Base-by-base conservation (phyloP, 192 early-diverging fungal genomes). In the Entomortierella parvispora region DNA sequence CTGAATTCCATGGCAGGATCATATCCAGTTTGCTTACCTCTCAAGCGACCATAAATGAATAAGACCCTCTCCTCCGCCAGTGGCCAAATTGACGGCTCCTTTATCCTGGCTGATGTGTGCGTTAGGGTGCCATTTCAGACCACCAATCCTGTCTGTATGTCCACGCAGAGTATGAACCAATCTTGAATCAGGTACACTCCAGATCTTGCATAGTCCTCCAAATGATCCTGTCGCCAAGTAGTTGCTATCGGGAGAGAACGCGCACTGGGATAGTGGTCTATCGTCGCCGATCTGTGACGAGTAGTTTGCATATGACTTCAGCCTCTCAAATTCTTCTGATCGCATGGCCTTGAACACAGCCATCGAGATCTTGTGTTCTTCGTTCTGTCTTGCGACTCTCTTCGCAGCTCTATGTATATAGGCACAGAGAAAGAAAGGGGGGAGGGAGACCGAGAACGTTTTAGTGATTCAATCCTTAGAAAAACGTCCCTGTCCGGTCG, bases 261-360 rank as follows among this genome's bases (percentile, higher is more conserved):
- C 54, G 60, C 87, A 89, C 65, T 87, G 91, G 18, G 92, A 81
- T 18, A 96, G 80, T 18, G 96, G 96, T 43, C 96, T 87, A 5
- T 93, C 92, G 68, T 98, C 96, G 2, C 92, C 96, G 28, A 96
- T 86, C 71, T 98, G 96, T 8, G 95, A 94, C 23, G 86, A 87
- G 40, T 87, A 85, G 23, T 88, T 92, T 20, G 91, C 84, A 62
- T 91, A 94, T 17, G 62, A 51, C 84, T 94, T 92, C 17, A 94
- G 61, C 44, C 90, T 79, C 40, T 83, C 72, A 66, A 90, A 92
- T 58, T 90, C 88, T 25, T 95, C 93, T 55, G 92, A 87, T 47
- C 89, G 79, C n/a, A 89, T 69, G 28, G 88, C 75, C 80, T 94
- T 94, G 33, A 92, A 75, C 45, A 88, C 80, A 4, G 85, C 80